Evolutionary conservation across 495 filamentous ascomycete species (phyloP), one percentile per base, ranked within the genome.

Genomic region (Coniosporium apollinis): DNA sequence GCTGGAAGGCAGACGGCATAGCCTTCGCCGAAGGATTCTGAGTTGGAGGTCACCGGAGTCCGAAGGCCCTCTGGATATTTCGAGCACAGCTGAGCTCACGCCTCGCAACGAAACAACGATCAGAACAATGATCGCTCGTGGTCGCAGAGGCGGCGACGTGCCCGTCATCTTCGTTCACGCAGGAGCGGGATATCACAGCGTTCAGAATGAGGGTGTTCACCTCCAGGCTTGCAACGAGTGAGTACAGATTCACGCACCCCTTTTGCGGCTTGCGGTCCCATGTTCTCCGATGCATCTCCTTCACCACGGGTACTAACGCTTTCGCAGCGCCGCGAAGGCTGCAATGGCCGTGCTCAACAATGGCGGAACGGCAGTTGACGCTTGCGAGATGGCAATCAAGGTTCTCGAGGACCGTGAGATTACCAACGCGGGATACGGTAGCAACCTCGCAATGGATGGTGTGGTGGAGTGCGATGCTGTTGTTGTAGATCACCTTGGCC

Each of bases 401-500:
- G 64, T 78, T 13, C 67, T 97, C 24, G 89, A 97, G 54, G 81
- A 97, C 49, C 72, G 76, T 30, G 82, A 93, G 44, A 93, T 97
- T 47, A 96, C 91, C 16, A 97, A 97, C 55, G 77, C 86, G 11
- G 89, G 91, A 11, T 94, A 77, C 46, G 91, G 91, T 21, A 96
- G 91, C 59, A 97, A 97, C 48, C 58, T 94, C n/a, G 72, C 76
- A 30, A 75, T 86, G 33, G 77, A 94, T 43, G 89, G 89, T 2
- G 69, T 72, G 11, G 89, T 94, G 17, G 91, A 97, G 51, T 84
- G 85, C 47, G 89, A 97, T 58, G 91, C 89, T 22, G 81, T 81
- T 0, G 71, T 97, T 24, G 76, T 96, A 24, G 85, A 97, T 48
- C 82, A 94, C 48, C 61, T 72, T 30, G 89, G 89, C 8, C 73